Percentiles rank a stretch among this genome's conserved stretches.
These are phyloP conservation scores for Phaseolus coccineus DNA, from an alignment of 331 rosid genomes.

Conservation along the genomic window DNA sequence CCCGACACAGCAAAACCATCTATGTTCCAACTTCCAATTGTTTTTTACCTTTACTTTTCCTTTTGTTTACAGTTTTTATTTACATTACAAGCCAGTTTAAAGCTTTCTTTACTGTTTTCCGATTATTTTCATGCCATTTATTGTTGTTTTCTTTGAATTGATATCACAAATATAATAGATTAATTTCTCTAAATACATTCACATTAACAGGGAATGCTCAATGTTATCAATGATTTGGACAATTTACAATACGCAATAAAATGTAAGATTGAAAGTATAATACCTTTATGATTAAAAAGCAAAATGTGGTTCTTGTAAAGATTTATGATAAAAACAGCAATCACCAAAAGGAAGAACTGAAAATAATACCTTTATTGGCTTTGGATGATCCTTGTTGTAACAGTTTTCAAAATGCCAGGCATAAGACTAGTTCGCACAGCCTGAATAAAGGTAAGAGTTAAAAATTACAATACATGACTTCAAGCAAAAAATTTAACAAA, in stretches of 20 bases:
- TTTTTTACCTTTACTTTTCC: neutral
- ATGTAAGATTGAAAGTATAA: neutral
- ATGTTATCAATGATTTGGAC: slow-evolving; percentile 5
- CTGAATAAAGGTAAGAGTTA: slow-evolving; percentile 46
- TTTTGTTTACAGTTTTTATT: neutral
- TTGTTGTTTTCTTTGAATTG: too few relatives aligned
- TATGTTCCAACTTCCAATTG: neutral
- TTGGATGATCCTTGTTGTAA: slow-evolving; percentile 93
- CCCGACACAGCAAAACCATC: neutral
- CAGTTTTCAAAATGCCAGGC: slow-evolving; percentile 92
- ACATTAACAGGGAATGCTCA: neutral
- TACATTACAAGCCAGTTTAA: too few relatives aligned
- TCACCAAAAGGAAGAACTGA: slow-evolving; percentile 21
- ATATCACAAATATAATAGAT: neutral
- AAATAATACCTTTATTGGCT: slow-evolving; percentile 85
- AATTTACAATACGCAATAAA: neutral
- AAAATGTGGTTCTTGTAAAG: neutral
- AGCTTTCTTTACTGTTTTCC: too few relatives aligned
- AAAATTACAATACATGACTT: slow-evolving; percentile 22
- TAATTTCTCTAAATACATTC: neutral
- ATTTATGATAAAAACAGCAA: neutral
- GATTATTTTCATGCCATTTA: too few relatives aligned
- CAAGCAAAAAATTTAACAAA: neutral
- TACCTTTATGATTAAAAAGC: neutral
- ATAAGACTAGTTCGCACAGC: slow-evolving; percentile 86